Percentiles rank a stretch among this genome's conserved stretches.
Evolutionary conservation across 192 early-diverging fungal species (phyloP).

Genomic region (Entomortierella parvispora): DNA sequence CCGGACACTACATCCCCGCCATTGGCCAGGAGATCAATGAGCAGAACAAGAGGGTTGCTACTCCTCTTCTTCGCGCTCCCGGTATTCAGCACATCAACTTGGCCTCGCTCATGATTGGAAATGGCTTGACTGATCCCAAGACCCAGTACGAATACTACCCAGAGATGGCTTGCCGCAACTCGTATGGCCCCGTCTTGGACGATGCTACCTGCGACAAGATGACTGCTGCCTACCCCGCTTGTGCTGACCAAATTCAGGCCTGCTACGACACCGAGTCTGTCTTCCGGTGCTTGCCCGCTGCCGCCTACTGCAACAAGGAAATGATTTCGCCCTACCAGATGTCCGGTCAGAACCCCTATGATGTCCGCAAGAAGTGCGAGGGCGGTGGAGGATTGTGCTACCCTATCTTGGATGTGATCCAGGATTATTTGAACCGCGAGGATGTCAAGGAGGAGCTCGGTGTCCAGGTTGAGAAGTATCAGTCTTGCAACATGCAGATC

Average conservation of each 20-base stretch:
- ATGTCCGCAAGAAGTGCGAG: conserved; percentile 90
- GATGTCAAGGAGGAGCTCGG: conserved; percentile 83
- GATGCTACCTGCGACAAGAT: conserved; percentile 81
- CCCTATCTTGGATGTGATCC: conserved; percentile 82
- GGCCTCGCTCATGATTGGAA: conserved; percentile 86
- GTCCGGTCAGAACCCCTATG: conserved; percentile 92
- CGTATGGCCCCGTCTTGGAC: conserved; percentile 80
- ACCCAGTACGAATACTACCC: conserved; percentile 92
- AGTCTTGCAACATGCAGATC: conserved; percentile 87
- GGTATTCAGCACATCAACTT: conserved; percentile 69
- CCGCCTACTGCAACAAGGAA: conserved; percentile 86
- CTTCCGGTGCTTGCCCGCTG: conserved; percentile 85
- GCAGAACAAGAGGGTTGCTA: conserved; percentile 70
- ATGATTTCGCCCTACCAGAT: conserved; percentile 83
- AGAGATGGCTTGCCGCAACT: conserved; percentile 76
- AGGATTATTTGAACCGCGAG: conserved; percentile 79
- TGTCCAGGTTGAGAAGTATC: conserved; percentile 71
- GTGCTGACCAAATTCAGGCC: conserved; percentile 74
- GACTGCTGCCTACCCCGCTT: conserved; percentile 76
- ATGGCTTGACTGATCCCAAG: conserved; percentile 90
- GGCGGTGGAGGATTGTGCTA: conserved; percentile 86
- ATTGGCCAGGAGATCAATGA: conserved; percentile 84
- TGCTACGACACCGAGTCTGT: conserved; percentile 88
- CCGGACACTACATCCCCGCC: conserved; percentile 95
- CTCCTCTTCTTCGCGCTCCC: conserved; percentile 36